phyloP scores from a whole-genome alignment of 768 basidiomycete species.

The Boletus speciosus region DNA sequence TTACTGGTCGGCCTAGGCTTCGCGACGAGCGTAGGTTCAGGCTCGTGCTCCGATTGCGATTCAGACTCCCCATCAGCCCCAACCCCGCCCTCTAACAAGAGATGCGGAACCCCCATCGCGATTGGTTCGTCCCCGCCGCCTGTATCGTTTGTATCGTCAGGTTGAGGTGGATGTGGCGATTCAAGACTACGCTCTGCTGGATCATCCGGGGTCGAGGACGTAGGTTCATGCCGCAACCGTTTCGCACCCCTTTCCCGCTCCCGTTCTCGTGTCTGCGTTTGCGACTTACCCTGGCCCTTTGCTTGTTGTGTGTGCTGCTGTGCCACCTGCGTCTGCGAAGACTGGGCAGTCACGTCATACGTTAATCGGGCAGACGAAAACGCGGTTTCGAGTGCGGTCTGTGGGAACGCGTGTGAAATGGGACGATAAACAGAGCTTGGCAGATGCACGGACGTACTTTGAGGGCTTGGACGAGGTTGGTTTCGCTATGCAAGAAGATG shows the following conservation, averaged over 20 bases:
- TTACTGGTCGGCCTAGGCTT: constrained; percentile 5
- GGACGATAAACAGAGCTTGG: not conserved
- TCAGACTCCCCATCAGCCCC: not conserved
- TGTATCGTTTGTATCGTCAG: not conserved
- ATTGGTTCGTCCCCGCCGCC: not conserved
- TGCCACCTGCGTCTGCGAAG: constrained; percentile 16
- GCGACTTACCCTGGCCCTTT: not conserved
- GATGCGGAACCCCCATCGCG: constrained; percentile 10
- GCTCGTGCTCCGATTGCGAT: constrained; percentile 5
- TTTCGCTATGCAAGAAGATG: constrained; percentile 86
- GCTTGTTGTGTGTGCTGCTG: not conserved
- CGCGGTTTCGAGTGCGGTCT: constrained; percentile 64
- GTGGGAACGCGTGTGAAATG: not conserved
- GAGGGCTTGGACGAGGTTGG: constrained; percentile 69
- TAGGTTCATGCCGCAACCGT: not conserved
- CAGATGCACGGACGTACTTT: constrained; percentile 47
- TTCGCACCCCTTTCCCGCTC: constrained; percentile 3
- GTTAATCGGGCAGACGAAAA: constrained; percentile 75
- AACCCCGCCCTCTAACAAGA: not conserved
- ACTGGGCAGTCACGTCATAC: constrained; percentile 47
- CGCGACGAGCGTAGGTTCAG: constrained; percentile 20
- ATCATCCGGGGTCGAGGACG: not conserved
- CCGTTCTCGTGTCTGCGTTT: not conserved
- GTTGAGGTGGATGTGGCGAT: not conserved
- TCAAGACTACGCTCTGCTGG: not conserved